These are phyloP conservation scores for Lentinula sp. DNA, from an alignment of 768 basidiomycete species.

Conservation along the genomic window DNA sequence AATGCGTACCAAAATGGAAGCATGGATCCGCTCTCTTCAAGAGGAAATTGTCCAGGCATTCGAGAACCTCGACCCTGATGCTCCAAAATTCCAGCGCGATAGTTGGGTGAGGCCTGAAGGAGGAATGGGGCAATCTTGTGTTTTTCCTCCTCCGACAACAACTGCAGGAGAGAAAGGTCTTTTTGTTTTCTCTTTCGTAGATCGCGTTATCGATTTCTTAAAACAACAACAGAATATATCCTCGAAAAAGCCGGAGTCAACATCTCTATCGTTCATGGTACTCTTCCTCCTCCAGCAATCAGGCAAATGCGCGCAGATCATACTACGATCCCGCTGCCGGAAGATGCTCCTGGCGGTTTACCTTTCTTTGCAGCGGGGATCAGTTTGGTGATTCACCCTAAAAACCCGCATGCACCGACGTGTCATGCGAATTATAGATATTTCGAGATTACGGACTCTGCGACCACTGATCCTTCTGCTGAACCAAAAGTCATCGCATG, in stretches of 20 bases:
- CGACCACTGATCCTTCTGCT: conserved; percentile 18
- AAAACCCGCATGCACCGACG: conserved; percentile 90
- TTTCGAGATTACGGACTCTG: conserved; percentile 78
- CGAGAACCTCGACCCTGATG: conserved; percentile 70
- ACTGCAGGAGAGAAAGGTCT: neutral
- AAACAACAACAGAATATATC: conserved; percentile 12
- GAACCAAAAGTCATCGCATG: conserved; percentile 67
- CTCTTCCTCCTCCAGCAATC: conserved; percentile 83
- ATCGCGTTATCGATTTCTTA: conserved; percentile 13
- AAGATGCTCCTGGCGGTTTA: conserved; percentile 49
- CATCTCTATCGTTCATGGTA: conserved; percentile 86
- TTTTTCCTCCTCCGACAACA: conserved; percentile 51
- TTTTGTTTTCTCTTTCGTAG: neutral
- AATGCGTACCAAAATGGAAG: conserved; percentile 77
- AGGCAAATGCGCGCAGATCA: conserved; percentile 96
- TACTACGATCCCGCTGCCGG: conserved; percentile 60
- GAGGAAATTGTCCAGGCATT: conserved; percentile 70
- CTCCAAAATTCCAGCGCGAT: conserved; percentile 75
- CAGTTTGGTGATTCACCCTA: conserved; percentile 89
- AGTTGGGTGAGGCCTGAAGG: conserved; percentile 70
- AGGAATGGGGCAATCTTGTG: conserved; percentile 76
- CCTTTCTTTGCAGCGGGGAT: conserved; percentile 94
- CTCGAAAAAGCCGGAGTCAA: conserved; percentile 93
- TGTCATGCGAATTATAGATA: conserved; percentile 97
- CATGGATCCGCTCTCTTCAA: conserved; percentile 74